Evolutionary conservation across 2,329 filamentous ascomycete species (phyloP).

Genomic region (Westerdykella ornata): DNA sequence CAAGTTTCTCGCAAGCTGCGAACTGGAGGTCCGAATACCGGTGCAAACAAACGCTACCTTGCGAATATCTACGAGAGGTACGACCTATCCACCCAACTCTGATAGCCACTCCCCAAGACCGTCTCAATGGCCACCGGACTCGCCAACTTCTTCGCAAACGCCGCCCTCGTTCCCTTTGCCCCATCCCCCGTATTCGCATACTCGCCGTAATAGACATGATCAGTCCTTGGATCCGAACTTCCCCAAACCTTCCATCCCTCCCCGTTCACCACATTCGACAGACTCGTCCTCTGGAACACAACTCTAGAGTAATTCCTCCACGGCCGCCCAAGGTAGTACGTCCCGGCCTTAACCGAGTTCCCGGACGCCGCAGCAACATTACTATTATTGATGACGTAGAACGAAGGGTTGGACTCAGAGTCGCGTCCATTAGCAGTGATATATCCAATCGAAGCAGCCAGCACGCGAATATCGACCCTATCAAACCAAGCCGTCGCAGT

Average conservation of each 20-base stretch:
- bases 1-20: no score
- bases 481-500: slow-evolving; percentile 49
- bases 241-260: slow-evolving; percentile 56
- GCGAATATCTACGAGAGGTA: slow-evolving; percentile 18
- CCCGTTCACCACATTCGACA: slow-evolving; percentile 53
- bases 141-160: slow-evolving; percentile 41
- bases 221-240: slow-evolving; percentile 43
- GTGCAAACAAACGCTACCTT: no score
- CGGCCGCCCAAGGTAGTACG: slow-evolving; percentile 49
- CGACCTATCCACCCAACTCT: slow-evolving; percentile 26
- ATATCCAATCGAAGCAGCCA: slow-evolving; percentile 34
- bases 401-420: slow-evolving; percentile 34
- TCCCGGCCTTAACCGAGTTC: slow-evolving; percentile 35
- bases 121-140: slow-evolving; percentile 39
- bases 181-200: slow-evolving; percentile 55
- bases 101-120: slow-evolving; percentile 40
- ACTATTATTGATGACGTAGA: slow-evolving; percentile 53
- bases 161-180: slow-evolving; percentile 48
- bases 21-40: no score
- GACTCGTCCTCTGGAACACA: slow-evolving; percentile 45
- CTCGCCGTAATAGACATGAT: slow-evolving; percentile 52
- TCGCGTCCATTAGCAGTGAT: slow-evolving; percentile 34
- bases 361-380: slow-evolving; percentile 40
- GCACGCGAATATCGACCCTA: slow-evolving; percentile 43
- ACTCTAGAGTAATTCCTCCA: slow-evolving; percentile 50